Conservation (phyloP, 2,329 filamentous ascomycete genomes). For the Fusarium illudens region DNA sequence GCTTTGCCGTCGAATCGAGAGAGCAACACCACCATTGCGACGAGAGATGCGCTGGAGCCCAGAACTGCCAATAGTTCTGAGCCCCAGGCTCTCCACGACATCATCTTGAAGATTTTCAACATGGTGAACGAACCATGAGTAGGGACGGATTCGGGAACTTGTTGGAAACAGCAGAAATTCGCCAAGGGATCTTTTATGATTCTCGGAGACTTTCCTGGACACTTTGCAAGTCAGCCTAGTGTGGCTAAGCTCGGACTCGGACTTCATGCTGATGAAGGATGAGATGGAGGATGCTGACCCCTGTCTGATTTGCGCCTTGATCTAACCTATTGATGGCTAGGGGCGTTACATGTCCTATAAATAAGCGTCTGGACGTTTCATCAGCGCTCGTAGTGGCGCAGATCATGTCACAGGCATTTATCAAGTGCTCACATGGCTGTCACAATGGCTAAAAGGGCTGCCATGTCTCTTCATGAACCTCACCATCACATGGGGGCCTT, state of each 20-base stretch:
- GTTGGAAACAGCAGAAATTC: not conserved
- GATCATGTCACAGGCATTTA: not conserved
- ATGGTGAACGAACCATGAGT: not conserved
- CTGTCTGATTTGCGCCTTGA: not conserved
- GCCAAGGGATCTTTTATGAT: not conserved
- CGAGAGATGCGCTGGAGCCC: constrained; percentile 1
- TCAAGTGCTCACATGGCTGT: not conserved
- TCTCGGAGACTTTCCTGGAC: not conserved
- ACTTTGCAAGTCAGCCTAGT: not conserved
- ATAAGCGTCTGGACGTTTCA: not conserved
- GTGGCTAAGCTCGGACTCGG: not conserved
- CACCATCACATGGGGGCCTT: too few relatives aligned
- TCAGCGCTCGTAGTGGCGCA: not conserved
- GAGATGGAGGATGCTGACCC: not conserved
- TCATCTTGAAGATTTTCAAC: not conserved
- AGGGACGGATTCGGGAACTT: not conserved
- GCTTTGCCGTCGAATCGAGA: constrained; percentile 9
- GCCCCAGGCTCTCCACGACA: constrained; percentile 5
- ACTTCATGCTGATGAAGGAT: not conserved
- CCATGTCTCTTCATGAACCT: not conserved
- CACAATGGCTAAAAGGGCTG: not conserved
- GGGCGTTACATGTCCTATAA: not conserved
- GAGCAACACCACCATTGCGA: constrained; percentile 13
- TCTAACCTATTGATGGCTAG: not conserved
- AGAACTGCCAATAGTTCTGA: constrained; percentile 5